These are phyloP conservation scores for Komagataella pastoris DNA, from an alignment of 805 yeast genomes.

Conservation along the genomic window DNA sequence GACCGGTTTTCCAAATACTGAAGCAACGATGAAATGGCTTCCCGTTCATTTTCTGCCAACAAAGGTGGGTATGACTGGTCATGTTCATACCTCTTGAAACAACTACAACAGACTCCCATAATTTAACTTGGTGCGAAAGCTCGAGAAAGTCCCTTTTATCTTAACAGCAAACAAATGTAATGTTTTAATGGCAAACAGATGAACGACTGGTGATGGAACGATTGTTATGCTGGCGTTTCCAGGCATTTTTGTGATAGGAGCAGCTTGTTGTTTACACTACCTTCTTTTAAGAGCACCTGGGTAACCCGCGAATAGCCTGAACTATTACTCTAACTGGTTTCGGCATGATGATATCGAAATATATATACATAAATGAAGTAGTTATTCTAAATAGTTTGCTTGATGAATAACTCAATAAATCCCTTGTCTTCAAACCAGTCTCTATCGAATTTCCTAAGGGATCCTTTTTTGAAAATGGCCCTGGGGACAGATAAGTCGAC, in stretches of 20 bases:
- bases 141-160: not conserved
- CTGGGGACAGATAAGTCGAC: constrained; percentile 64
- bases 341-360: not conserved
- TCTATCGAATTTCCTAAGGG: constrained; percentile 33
- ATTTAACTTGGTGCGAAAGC: not conserved
- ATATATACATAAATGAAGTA: not conserved
- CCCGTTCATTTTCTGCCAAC: constrained; percentile 91
- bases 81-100: constrained; percentile 25
- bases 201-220: not conserved
- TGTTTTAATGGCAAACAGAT: not conserved
- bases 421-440: constrained; percentile 10
- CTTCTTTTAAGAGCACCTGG: not conserved
- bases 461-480: constrained; percentile 30
- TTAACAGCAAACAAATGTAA: not conserved
- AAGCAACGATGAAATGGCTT: constrained; percentile 82
- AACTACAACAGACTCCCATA: constrained; percentile 45
- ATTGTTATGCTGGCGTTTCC: not conserved
- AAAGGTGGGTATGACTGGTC: constrained; percentile 64
- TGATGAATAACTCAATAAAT: constrained; percentile 5
- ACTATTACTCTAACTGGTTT: not conserved
- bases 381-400: constrained; percentile 10
- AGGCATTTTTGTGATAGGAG: not conserved
- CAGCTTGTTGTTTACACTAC: not conserved
- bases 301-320: not conserved
- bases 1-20: constrained; percentile 82